Evolutionary conservation across 1,139 yeast genomes (phyloP), one percentile per base, ranked within the genome.

Genomic region (Protomyces inouyei): DNA sequence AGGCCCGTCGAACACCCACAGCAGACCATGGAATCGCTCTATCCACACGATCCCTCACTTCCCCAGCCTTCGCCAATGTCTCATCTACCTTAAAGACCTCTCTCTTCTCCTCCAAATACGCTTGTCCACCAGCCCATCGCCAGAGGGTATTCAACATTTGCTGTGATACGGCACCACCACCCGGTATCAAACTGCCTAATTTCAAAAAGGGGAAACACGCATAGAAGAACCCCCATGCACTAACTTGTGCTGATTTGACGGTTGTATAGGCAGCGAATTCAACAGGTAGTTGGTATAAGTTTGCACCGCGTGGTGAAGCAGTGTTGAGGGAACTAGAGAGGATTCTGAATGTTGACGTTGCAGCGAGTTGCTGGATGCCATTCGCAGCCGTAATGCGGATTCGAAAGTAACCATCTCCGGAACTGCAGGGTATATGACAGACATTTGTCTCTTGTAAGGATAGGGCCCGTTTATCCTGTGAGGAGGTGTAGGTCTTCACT

Each of bases 171-270:
- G 48, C 48, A 16, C 23, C 5, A 9, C 63, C 63, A 21, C 63
- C 63, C 18, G 63, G 63, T 8, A 59, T 37, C 53, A 55, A 52
- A 12, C 57, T 52, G 52, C 57, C 63, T 6, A 59, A n/a, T 43
- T 59, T 60, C 37, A 55, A 48, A 59, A 54, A 60, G 3, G 64
- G 64, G 25, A 55, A 60, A 36, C 60, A 53, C n/a, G 64, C 60
- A 28, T 54, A 60, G 51, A 60, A 60, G 55, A 46, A 52, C 2
- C 57, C 63, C 63, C 63, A 59, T 10, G 63, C 63, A 12, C 63
- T 52, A 6, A 59, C 43, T 18, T 52, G 63, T 18, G 63, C 63
- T 9, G 63, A 52, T 3, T 37, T 52, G 12, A 40, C 36, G 18
- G 63, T 23, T 12, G 63, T 59, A 37, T 51, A 51, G 28, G 57